phyloP scores from a whole-genome alignment of 1,284 basidiomycete species.

The Cryptococcus floricola region DNA sequence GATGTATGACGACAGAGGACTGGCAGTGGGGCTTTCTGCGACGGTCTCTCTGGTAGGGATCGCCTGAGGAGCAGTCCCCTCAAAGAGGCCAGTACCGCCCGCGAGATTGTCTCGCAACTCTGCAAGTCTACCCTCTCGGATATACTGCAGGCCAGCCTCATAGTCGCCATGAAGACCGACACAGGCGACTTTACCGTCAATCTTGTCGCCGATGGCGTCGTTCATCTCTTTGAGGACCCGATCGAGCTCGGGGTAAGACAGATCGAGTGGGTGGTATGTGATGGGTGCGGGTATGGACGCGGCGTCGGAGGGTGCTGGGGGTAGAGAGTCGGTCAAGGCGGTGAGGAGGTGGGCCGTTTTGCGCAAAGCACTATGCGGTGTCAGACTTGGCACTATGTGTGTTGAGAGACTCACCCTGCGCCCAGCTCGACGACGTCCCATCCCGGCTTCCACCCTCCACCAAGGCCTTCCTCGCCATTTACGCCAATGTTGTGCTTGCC shows the following conservation, averaged over 20 bases:
- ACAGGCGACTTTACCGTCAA: conserved; percentile 66
- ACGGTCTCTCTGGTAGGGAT: neutral
- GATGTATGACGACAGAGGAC: conserved; percentile 15
- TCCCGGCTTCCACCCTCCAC: conserved; percentile 45
- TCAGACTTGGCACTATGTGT: neutral
- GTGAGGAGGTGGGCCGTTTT: conserved; percentile 85
- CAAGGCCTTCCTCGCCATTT: conserved; percentile 54
- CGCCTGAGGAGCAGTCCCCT: neutral
- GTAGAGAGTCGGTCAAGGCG: conserved; percentile 59
- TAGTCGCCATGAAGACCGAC: conserved; percentile 88
- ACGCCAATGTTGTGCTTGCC: conserved; percentile 64
- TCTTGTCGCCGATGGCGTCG: conserved; percentile 60
- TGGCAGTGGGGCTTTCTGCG: conserved; percentile 7
- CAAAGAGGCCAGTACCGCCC: neutral
- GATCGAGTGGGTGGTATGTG: conserved; percentile 89
- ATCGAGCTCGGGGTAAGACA: conserved; percentile 79
- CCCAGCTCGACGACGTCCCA: conserved; percentile 74
- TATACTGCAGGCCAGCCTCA: conserved; percentile 64
- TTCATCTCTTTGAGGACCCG: conserved; percentile 72
- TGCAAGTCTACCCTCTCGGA: conserved; percentile 50
- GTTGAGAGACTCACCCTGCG: conserved; percentile 65
- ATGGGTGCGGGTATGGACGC: conserved; percentile 54
- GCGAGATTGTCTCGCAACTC: conserved; percentile 10
- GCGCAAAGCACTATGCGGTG: conserved; percentile 59
- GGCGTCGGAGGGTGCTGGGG: conserved; percentile 45